Conservation (phyloP, 2,329 filamentous ascomycete genomes). For the Tympanopsis confertula region DNA sequence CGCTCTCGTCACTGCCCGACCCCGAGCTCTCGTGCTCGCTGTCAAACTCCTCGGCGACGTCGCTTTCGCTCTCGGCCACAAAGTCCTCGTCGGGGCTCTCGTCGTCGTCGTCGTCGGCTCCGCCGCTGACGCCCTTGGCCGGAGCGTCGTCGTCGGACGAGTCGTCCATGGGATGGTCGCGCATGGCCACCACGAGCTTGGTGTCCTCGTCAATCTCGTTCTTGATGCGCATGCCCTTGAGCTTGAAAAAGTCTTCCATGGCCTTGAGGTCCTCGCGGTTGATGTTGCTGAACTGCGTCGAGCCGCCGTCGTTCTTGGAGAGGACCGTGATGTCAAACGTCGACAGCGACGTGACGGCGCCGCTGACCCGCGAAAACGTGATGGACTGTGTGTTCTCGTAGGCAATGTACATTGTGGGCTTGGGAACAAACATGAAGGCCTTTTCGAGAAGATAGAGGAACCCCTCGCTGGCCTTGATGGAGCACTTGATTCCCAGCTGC, state of each 20-base stretch:
- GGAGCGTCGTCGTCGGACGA: constrained; percentile 74
- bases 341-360: constrained; percentile 81
- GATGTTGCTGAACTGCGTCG: constrained; percentile 97
- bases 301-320: constrained; percentile 74
- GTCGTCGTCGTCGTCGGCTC: constrained; percentile 89
- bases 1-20: constrained; percentile 54
- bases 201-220: constrained; percentile 97
- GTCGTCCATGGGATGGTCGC: constrained; percentile 71
- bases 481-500: constrained; percentile 94
- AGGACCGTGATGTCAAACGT: constrained; percentile 95
- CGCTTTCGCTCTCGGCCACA: constrained; percentile 79
- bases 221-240: constrained; percentile 89
- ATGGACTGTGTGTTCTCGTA: constrained; percentile 87
- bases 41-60: constrained; percentile 93
- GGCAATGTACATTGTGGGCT: constrained; percentile 91
- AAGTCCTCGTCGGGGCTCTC: constrained; percentile 96
- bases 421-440: constrained; percentile 97
- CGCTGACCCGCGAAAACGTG: constrained; percentile 90
- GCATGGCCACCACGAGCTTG: constrained; percentile 70
- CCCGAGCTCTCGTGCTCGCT: constrained; percentile 80
- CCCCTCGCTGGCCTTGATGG: constrained; percentile 98
- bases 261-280: constrained; percentile 95
- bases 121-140: constrained; percentile 60
- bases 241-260: constrained; percentile 91
- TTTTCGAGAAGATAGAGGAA: constrained; percentile 96